Base-by-base conservation (phyloP, 148 eudicot species). In the Chenopodium album region DNA sequence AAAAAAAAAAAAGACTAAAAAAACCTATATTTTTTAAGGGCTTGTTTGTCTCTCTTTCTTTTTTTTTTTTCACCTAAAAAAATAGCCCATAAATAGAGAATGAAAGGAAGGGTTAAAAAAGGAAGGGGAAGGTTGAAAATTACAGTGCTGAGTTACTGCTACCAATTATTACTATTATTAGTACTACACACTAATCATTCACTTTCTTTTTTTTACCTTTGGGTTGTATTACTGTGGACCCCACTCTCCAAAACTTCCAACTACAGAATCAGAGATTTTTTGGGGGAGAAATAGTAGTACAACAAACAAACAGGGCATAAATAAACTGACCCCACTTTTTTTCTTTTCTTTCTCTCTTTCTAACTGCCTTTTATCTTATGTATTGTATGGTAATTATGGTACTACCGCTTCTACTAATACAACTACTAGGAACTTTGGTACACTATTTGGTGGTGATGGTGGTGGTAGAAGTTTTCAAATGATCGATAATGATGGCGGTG, bases 321-420 rank as follows among this genome's bases (percentile, higher is more conserved):
- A 63, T 81, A 77, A 26, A 64, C 76, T 72, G 81, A 59, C 78
- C 84, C 84, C 80, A 71, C 74, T 66, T 81, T 34, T 19, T 17
- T 47, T 79, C 29, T 34, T 32, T 78, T 20, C 19, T 23, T 32
- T 78, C 14, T 75, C 23, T 50, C 14, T 54, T 52, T 56, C 48
- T 75, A 68, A 48, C 28, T 81, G 71, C 71, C 16, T 81, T 50
- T 72, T 26, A 46, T 48, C 50, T 14, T 76, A 47, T 80, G 86
- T 80, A 80, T 80, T 73, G 86, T 80, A 84, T 84, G 78, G 78
- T 84, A 72, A 76, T 80, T 76, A 83, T 79, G 75, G 54, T 63
- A 48, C 59, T 47, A 71, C 75, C 84, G 59, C 71, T 76, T 71
- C 81, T 70, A 60, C 81, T 64, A 47, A 34, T 74, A 59, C 50